Evolutionary conservation across 2,329 filamentous ascomycete genomes (phyloP).

Genomic region (Beauveria medogensis): DNA sequence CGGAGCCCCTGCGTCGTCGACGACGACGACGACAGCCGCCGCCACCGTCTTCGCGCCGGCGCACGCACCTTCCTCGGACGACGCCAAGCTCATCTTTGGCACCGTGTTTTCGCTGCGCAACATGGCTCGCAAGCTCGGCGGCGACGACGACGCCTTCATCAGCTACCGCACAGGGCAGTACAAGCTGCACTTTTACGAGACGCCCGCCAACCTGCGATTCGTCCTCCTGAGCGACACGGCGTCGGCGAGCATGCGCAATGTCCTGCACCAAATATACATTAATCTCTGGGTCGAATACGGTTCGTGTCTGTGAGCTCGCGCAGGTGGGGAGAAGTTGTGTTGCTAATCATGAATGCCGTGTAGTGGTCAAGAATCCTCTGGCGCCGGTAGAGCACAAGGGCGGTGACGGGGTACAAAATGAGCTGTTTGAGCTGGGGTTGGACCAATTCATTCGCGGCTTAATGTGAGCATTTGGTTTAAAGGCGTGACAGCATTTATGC

Average conservation of each 20-base stretch:
- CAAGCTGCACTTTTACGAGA: constrained; percentile 99
- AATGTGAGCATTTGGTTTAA: constrained; percentile 33
- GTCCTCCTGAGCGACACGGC: constrained; percentile 92
- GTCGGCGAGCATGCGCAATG: constrained; percentile 83
- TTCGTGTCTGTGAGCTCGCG: constrained; percentile 31
- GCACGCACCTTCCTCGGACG: constrained; percentile 50
- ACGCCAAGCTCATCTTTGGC: constrained; percentile 95
- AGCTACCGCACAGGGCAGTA: constrained; percentile 90
- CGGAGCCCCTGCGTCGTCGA: constrained; percentile 10
- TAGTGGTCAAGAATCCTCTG: constrained; percentile 64
- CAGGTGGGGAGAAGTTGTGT: not conserved
- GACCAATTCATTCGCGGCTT: constrained; percentile 69
- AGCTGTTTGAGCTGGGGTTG: constrained; percentile 62
- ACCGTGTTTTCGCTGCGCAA: constrained; percentile 94
- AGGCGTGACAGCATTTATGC: not conserved
- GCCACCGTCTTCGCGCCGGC: constrained; percentile 16
- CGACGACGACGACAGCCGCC: not conserved
- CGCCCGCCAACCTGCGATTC: constrained; percentile 88
- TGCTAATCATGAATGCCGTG: not conserved
- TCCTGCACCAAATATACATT: constrained; percentile 96
- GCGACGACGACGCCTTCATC: constrained; percentile 90
- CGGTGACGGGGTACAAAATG: constrained; percentile 61
- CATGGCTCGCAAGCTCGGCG: constrained; percentile 92
- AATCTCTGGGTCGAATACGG: constrained; percentile 96
- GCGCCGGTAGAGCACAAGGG: constrained; percentile 61